Percentiles rank a stretch among this genome's conserved stretches.
These are phyloP conservation scores for Sclerotinia borealis DNA, from an alignment of 2,329 filamentous ascomycete genomes.

Conservation along the genomic window DNA sequence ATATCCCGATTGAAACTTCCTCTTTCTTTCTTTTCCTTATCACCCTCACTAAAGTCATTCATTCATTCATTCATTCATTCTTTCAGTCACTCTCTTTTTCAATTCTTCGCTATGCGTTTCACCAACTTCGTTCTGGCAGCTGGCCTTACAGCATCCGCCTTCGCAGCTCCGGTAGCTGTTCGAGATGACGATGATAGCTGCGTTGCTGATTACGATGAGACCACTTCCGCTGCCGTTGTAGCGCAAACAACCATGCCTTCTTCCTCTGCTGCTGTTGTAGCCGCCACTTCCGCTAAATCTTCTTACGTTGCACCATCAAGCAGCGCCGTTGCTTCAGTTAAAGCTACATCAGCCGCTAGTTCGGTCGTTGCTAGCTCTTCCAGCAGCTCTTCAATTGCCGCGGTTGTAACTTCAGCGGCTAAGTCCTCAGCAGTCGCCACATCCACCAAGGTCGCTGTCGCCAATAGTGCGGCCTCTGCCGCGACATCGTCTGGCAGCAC, in stretches of 20 bases:
- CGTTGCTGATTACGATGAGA: constrained; percentile 2
- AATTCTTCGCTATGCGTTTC: constrained; percentile 8
- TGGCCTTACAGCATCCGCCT: constrained; percentile 11
- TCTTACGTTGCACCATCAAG: background rate
- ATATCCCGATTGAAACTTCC: background rate
- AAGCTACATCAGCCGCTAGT: background rate
- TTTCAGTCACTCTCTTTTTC: constrained; percentile 1
- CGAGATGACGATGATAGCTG: constrained; percentile 6
- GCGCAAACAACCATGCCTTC: background rate
- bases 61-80: background rate
- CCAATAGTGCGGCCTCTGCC: background rate
- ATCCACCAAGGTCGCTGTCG: background rate
- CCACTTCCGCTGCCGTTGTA: constrained; percentile 1
- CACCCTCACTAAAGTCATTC: constrained; percentile 3
- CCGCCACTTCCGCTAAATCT: background rate
- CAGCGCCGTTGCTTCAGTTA: background rate
- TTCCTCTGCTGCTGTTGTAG: background rate
- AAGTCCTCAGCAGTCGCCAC: background rate
- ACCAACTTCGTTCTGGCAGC: constrained; percentile 7
- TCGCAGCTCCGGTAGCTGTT: constrained; percentile 13
- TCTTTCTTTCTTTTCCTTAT: background rate
- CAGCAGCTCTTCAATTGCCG: background rate
- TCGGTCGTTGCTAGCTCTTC: background rate
- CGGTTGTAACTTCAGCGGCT: background rate
- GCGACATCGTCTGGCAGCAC: background rate